Evolutionary conservation across 2,329 filamentous ascomycete genomes (phyloP).

Genomic region (Cephalotrichum gorgonifer): DNA sequence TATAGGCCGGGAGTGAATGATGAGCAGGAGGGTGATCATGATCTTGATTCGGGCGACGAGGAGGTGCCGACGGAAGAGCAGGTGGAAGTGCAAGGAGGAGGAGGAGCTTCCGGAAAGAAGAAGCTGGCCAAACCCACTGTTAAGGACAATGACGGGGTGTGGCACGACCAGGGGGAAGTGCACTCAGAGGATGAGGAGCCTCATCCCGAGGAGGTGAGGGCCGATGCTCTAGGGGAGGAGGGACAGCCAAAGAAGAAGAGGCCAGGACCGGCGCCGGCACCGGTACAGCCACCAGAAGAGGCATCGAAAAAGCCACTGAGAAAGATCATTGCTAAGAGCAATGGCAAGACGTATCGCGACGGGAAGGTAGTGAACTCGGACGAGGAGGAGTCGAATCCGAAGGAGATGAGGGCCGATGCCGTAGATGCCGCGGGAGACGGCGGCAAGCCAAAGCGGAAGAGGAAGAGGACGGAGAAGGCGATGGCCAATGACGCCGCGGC

Average conservation of each 20-base stretch:
- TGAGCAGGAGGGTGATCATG: not conserved
- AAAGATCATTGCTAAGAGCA: not conserved
- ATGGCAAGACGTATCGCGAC: not conserved
- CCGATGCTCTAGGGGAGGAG: not conserved
- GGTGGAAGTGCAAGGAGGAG: no score
- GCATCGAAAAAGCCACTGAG: not conserved
- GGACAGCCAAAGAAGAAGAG: not conserved
- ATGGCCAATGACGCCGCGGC: not conserved
- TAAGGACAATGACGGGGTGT: not conserved
- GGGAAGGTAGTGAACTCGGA: not conserved
- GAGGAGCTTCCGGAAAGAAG: no score
- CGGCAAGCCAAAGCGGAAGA: not conserved
- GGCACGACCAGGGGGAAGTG: not conserved
- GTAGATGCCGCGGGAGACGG: not conserved
- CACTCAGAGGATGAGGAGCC: not conserved
- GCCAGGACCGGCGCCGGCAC: not conserved
- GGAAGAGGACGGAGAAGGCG: not conserved
- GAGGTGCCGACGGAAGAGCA: no score
- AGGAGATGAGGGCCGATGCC: not conserved
- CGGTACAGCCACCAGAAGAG: no score
- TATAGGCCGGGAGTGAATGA: not conserved
- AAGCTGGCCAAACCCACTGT: not conserved
- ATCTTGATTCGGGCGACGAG: no score
- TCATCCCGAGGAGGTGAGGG: not conserved
- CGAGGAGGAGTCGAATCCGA: not conserved